Conservation (phyloP, 2,329 filamentous ascomycete genomes). For the Parastagonospora avenae region DNA sequence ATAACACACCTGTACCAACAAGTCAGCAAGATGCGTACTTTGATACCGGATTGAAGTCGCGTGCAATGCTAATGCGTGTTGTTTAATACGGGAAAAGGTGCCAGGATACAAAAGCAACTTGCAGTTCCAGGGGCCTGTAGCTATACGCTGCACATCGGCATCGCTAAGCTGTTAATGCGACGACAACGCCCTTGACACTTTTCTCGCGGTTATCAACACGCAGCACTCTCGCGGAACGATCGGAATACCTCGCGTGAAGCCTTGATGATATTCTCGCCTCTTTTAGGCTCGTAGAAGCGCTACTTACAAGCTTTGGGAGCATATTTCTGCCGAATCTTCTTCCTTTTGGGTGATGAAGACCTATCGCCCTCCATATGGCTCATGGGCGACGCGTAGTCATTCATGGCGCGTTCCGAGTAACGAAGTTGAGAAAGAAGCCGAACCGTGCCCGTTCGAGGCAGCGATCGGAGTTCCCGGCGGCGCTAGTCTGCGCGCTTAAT, state of each 20-base stretch:
- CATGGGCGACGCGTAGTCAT: slow-evolving; percentile 22
- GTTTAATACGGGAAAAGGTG: too few relatives aligned
- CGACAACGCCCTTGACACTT: too few relatives aligned
- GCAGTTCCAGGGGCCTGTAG: too few relatives aligned
- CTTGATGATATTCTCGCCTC: slow-evolving; percentile 1
- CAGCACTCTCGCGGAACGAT: slow-evolving; percentile 24
- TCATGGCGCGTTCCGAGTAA: slow-evolving; percentile 27
- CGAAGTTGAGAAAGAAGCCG: slow-evolving; percentile 16
- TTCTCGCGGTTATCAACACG: too few relatives aligned
- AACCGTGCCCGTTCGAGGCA: slow-evolving; percentile 19
- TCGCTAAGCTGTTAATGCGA: too few relatives aligned
- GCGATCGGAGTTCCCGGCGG: slow-evolving; percentile 14
- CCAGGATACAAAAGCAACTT: too few relatives aligned
- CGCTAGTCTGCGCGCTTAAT: neutral
- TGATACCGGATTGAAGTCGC: neutral
- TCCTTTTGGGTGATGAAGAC: slow-evolving; percentile 40
- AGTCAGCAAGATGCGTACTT: slow-evolving; percentile 17
- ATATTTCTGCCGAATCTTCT: slow-evolving; percentile 45
- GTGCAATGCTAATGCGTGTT: slow-evolving; percentile 4
- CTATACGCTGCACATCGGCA: too few relatives aligned
- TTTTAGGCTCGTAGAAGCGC: slow-evolving; percentile 3
- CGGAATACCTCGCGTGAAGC: slow-evolving; percentile 25
- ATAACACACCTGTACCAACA: slow-evolving; percentile 35
- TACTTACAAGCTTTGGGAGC: slow-evolving; percentile 43
- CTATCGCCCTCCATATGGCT: slow-evolving; percentile 25